Base-by-base conservation (phyloP, 2,329 filamentous ascomycete genomes). In the Diaporthe vaccinii region DNA sequence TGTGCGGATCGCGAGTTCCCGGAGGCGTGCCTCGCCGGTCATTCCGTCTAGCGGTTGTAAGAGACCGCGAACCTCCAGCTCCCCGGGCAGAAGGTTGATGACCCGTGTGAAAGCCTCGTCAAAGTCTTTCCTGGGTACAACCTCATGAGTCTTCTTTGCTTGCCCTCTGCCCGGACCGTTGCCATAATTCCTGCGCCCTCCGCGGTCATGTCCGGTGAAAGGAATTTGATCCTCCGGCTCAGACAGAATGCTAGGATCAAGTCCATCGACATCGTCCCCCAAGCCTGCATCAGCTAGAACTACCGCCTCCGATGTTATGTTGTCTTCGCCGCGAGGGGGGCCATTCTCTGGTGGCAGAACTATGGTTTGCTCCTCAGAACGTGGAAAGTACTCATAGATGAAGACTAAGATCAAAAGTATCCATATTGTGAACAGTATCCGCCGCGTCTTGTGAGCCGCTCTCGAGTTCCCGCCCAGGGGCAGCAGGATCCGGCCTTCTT, bases 1-100 rank as follows among this genome's bases (percentile, higher is more conserved):
- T 8, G 84, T 81, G 36, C 84, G 82, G 15, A 86, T 77, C 20
- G 84, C 84, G 25, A 85, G 79, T 75, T 86, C 84, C 25, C 82
- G 81, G 51, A 86, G 80, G 68, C 82, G 81, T 68, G 82, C 81
- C 71, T 85, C 82, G 39, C 85, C 85, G 2, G 84, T 84, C 4
- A 79, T 78, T 10, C n/a, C 41, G 25, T 83, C 79, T 59, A 86
- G 82, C 5, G 83, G 82, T 7, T 82, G 80, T 2, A 85, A 78
- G 12, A 85, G 78, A 34, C 83, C 82, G 57, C 81, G 82, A 77
- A 82, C 80, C 65, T 80, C 79, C 17, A 82, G 78, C 61, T 84
- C 82, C 72, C 82, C 80, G 6, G 82, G 82, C 0, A 81, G 76
- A 39, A 83, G 73, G 58, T 78, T 77, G 49, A 82, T 79, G 28